phyloP scores from a whole-genome alignment of 495 filamentous ascomycete genomes.

The Poronia punctata region DNA sequence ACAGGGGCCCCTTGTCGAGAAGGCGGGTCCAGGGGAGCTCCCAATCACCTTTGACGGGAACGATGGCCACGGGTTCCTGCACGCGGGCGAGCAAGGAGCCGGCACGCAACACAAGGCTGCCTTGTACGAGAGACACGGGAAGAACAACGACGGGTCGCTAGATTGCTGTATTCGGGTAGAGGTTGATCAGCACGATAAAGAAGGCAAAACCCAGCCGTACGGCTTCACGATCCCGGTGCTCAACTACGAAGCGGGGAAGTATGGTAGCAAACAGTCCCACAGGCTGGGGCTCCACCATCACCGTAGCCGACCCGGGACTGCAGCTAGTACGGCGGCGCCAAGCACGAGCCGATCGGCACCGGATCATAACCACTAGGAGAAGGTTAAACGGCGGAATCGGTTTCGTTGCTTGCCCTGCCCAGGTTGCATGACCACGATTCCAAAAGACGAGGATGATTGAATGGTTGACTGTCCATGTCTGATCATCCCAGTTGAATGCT shows the following conservation, averaged over 20 bases:
- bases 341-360: constrained; percentile 24
- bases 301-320: constrained; percentile 22
- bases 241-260: constrained; percentile 29
- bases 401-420: not conserved
- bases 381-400: not conserved
- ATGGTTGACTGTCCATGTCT: no score
- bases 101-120: constrained; percentile 62
- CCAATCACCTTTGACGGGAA: constrained; percentile 32
- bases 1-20: constrained; percentile 1
- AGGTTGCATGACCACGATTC: not conserved
- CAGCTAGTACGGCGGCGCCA: constrained; percentile 14
- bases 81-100: constrained; percentile 55
- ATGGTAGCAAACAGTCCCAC: constrained; percentile 19
- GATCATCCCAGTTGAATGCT: no score
- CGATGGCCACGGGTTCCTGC: constrained; percentile 57
- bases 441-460: no score
- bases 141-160: constrained; percentile 51
- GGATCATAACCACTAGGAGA: constrained; percentile 11
- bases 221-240: constrained; percentile 54
- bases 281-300: constrained; percentile 16
- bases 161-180: constrained; percentile 66
- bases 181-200: constrained; percentile 56
- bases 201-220: constrained; percentile 60
- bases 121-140: constrained; percentile 42
- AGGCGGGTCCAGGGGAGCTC: no score